Base-by-base conservation (phyloP, 495 filamentous ascomycete species). In the Xylaria nigripes region DNA sequence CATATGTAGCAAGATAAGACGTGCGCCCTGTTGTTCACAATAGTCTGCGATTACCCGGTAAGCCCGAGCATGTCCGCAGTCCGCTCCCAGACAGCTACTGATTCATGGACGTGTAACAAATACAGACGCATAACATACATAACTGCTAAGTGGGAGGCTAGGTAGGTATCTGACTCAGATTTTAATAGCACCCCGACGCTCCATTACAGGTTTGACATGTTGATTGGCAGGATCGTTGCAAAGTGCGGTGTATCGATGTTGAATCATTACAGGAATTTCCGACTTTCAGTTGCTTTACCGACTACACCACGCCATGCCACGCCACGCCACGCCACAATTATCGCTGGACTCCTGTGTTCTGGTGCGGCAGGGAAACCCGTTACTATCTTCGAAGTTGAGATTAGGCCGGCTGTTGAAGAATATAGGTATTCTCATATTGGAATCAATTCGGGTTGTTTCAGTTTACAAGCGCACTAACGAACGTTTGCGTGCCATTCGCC, bases 101-200 rank as follows among this genome's bases (percentile, higher is more conserved):
- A 40, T 18, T 18, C 48, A 29, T 27, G 23, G 6, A 12, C 23
- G 38, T 32, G 49, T 23, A 43, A 42, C 34, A n/a, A 13, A 18
- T n/a, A 40, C 36, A 40, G 36, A 50, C 49, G 24, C 10, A n/a
- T 16, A 56, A 16, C 10, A 32, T 25, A 32, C n/a, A n/a, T n/a
- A n/a, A n/a, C n/a, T n/a, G n/a, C n/a, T n/a, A n/a, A n/a, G n/a
- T n/a, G n/a, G n/a, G n/a, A n/a, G n/a, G n/a, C n/a, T n/a, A n/a
- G n/a, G 59, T 57, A 57, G 56, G 56, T 62, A 65, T 65, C 62
- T 65, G 60, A 65, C 49, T 65, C 57, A 65, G 60, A 65, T 54
- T 22, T 38, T 18, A 41, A 57, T 21, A 47, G 18, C 29, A 53
- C 48, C 10, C 45, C 48, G 44, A 40, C 45, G 8, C 30, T 41